These are phyloP conservation scores for Fusarium vanettenii DNA, from an alignment of 2,329 filamentous ascomycete genomes.

Conservation along the genomic window DNA sequence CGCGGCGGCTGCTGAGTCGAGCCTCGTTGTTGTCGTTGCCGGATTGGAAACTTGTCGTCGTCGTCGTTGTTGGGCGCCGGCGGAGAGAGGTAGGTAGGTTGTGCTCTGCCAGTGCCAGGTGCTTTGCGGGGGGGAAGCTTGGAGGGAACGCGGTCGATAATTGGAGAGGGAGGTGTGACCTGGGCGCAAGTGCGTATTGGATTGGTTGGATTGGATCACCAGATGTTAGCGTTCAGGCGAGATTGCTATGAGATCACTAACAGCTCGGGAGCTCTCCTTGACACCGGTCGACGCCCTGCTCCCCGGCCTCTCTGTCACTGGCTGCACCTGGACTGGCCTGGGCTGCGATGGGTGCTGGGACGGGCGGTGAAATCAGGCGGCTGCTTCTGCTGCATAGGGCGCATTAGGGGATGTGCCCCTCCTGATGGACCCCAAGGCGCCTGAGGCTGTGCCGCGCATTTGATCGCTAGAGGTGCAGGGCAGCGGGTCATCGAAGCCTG, in stretches of 20 bases:
- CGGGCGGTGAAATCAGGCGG: constrained; percentile 37
- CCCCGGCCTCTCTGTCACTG: constrained; percentile 11
- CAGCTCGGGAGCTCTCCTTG: not conserved
- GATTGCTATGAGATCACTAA: constrained; percentile 15
- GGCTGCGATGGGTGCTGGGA: constrained; percentile 26
- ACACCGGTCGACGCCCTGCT: not conserved
- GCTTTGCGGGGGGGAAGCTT: constrained; percentile 43
- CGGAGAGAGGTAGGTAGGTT: constrained; percentile 30
- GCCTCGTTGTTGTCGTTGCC: constrained; percentile 40
- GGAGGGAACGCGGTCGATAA: constrained; percentile 36
- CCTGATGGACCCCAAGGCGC: constrained; percentile 21
- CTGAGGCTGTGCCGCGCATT: constrained; percentile 12
- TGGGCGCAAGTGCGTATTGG: not conserved
- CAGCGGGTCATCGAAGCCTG: constrained; percentile 10
- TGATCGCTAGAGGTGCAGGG: not conserved
- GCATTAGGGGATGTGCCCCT: constrained; percentile 35
- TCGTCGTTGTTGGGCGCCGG: constrained; percentile 41
- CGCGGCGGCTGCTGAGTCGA: constrained; percentile 38
- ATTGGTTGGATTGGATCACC: not conserved
- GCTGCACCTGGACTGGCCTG: constrained; percentile 18
- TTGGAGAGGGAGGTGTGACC: constrained; percentile 35
- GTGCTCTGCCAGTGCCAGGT: constrained; percentile 22
- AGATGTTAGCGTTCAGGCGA: constrained; percentile 21
- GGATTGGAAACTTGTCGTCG: constrained; percentile 35
- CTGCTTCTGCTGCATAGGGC: constrained; percentile 16